Base-by-base conservation (phyloP, 2,329 filamentous ascomycete species). In the Aspergillus latus region DNA sequence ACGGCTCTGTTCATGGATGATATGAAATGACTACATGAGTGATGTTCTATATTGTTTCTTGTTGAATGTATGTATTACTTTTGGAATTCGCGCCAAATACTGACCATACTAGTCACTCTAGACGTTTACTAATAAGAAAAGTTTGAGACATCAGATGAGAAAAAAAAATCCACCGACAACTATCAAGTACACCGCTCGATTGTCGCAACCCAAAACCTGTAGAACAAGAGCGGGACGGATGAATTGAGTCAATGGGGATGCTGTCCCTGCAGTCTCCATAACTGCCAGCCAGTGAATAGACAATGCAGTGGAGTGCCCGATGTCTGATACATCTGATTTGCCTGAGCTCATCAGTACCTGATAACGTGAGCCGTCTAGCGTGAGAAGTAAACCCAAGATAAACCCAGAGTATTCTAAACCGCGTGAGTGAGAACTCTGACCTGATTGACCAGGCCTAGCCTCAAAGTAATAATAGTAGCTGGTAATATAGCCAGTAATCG, bases 11-110 rank as follows among this genome's bases (percentile, higher is more conserved):
- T 40, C 43, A 52, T 32, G 37, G 37, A 56, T 16, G n/a, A 21
- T 21, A 60, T 51, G 52, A 26, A 60, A 48, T 52, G 56, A 56
- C 39, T 54, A 16, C 34, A 52, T 49, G 58, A 60, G 26, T 54
- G 39, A 60, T 54, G 49, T 37, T 37, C 21, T 29, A 49, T 58
- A 44, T n/a, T 53, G 50, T 30, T 16, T 51, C 48, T 46, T 50
- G 15, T 28, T 50, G 47, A 51, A 50, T 52, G 49, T 51, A 42
- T 47, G 13, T 43, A 36, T 43, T 39, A 30, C 40, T 45, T 52
- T 42, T 26, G 21, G 21, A 46, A 36, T 10, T 44, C 43, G 28
- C 29, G 28, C 30, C 43, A 45, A 30, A 5, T 3, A 29, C 6
- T 2, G 7, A 37, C 10, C 34, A 21, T 21, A 21, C 21, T 21